Conservation (phyloP, 2,329 filamentous ascomycete species). For the Alternaria alternata region DNA sequence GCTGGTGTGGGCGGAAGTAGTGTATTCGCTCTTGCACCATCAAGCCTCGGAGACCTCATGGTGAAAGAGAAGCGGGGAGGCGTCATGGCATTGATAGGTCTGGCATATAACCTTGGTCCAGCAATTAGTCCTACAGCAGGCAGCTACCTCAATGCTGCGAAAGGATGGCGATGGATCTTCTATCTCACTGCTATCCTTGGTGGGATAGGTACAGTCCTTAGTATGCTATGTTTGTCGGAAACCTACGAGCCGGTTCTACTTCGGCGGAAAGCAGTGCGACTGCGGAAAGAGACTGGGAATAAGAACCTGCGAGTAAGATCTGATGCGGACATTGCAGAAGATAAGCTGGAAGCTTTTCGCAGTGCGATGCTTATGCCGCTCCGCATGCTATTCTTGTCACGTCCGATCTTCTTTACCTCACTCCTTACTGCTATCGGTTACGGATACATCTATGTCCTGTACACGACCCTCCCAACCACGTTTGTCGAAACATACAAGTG, state of each 20-base stretch:
- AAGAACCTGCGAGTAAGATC: slow-evolving; percentile 36
- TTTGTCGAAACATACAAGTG: slow-evolving; percentile 34
- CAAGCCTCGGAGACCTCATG: too few species aligned
- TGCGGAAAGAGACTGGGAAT: slow-evolving; percentile 40
- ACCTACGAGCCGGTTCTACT: slow-evolving; percentile 46
- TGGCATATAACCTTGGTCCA: too few species aligned
- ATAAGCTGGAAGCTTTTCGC: slow-evolving; percentile 47
- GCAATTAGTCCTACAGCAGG: too few species aligned
- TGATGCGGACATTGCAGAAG: slow-evolving; percentile 39
- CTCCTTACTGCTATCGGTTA: slow-evolving; percentile 56
- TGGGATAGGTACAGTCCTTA: slow-evolving; percentile 32
- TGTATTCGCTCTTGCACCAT: too few species aligned
- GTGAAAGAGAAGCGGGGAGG: too few species aligned
- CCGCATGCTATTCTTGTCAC: slow-evolving; percentile 60
- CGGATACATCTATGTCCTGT: slow-evolving; percentile 45
- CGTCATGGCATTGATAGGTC: too few species aligned
- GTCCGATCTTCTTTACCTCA: slow-evolving; percentile 60
- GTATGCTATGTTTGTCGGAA: slow-evolving; percentile 43
- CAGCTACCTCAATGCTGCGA: slow-evolving; percentile 20
- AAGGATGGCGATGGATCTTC: slow-evolving; percentile 30
- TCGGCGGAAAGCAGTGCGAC: slow-evolving; percentile 40
- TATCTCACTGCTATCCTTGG: slow-evolving; percentile 13
- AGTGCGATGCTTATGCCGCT: slow-evolving; percentile 56
- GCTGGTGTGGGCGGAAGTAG: too few species aligned
- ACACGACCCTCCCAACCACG: slow-evolving; percentile 34